phyloP scores from a whole-genome alignment of 2,329 filamentous ascomycete genomes.

The Xylaria sp. region DNA sequence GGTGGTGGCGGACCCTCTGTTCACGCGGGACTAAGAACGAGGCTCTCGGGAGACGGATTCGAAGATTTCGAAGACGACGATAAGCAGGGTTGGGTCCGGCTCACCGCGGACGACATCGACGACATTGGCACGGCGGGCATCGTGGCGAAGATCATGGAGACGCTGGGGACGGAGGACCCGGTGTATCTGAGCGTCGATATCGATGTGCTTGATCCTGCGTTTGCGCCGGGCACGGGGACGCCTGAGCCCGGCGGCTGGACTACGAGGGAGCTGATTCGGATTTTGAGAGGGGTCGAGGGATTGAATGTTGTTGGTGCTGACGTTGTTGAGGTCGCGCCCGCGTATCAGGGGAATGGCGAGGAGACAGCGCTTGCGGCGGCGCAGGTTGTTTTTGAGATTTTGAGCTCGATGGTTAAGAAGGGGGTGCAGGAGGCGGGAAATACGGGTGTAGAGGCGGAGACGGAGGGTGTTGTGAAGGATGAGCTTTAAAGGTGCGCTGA shows the following conservation, averaged over 20 bases:
- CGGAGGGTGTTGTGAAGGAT: slow-evolving; percentile 39
- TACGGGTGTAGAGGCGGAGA: slow-evolving; percentile 43
- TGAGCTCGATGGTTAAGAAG: slow-evolving; percentile 78
- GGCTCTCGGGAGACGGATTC: slow-evolving; percentile 73
- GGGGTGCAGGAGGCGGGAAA: slow-evolving; percentile 53
- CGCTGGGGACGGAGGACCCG: slow-evolving; percentile 78
- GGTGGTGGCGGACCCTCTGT: slow-evolving; percentile 70
- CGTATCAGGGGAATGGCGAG: slow-evolving; percentile 84
- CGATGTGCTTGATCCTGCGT: slow-evolving; percentile 76
- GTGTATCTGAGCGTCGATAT: slow-evolving; percentile 85
- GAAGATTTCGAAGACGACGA: slow-evolving; percentile 78
- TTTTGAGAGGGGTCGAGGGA: slow-evolving; percentile 82
- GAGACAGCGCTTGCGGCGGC: slow-evolving; percentile 79
- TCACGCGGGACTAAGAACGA: slow-evolving; percentile 84
- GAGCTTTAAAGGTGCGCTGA: slow-evolving; percentile 35
- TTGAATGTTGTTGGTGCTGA: slow-evolving; percentile 90
- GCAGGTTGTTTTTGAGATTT: slow-evolving; percentile 86
- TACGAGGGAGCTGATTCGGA: slow-evolving; percentile 84
- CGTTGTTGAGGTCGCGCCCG: slow-evolving; percentile 87
- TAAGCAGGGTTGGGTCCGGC: slow-evolving; percentile 80
- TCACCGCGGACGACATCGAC: slow-evolving; percentile 88
- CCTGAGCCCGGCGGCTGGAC: slow-evolving; percentile 94
- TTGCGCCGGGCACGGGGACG: slow-evolving; percentile 82
- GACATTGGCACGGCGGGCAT: slow-evolving; percentile 79
- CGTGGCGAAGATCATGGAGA: slow-evolving; percentile 74